These are phyloP conservation scores for Aspergillus fructus DNA, from an alignment of 2,329 filamentous ascomycete genomes.

Conservation along the genomic window DNA sequence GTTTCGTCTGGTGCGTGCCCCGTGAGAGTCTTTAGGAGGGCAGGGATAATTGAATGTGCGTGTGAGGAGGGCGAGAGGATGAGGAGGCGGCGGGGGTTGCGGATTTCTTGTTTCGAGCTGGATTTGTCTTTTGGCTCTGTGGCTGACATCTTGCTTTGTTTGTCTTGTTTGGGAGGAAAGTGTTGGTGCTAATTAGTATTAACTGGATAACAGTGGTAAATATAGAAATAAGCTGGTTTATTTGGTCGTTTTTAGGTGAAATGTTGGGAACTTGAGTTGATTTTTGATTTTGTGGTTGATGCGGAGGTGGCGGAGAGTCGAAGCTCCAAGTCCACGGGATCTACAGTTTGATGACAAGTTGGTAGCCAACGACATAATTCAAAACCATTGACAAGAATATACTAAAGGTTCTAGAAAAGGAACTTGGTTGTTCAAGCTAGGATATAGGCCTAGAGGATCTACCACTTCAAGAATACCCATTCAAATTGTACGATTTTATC, in stretches of 20 bases:
- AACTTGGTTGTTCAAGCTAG: neutral
- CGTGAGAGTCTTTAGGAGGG: conserved; percentile 38
- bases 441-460: neutral
- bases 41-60: conserved; percentile 36
- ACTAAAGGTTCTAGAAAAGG: neutral
- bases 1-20: conserved; percentile 27
- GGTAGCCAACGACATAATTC: too few relatives aligned
- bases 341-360: neutral
- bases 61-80: conserved; percentile 40
- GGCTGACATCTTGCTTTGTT: too few relatives aligned
- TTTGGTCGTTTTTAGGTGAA: neutral
- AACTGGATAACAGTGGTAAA: neutral
- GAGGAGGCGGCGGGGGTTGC: conserved; percentile 43
- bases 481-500: neutral
- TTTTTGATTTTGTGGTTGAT: conserved; percentile 6
- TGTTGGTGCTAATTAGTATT: neutral
- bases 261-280: neutral
- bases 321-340: conserved; percentile 3
- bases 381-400: neutral
- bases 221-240: neutral
- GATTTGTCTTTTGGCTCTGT: neutral
- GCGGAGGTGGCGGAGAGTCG: conserved; percentile 11
- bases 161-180: neutral
- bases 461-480: neutral
- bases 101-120: conserved; percentile 21